These are phyloP conservation scores for Aegilops speltoides DNA, from an alignment of 176 grass and related monocot species.

Conservation along the genomic window DNA sequence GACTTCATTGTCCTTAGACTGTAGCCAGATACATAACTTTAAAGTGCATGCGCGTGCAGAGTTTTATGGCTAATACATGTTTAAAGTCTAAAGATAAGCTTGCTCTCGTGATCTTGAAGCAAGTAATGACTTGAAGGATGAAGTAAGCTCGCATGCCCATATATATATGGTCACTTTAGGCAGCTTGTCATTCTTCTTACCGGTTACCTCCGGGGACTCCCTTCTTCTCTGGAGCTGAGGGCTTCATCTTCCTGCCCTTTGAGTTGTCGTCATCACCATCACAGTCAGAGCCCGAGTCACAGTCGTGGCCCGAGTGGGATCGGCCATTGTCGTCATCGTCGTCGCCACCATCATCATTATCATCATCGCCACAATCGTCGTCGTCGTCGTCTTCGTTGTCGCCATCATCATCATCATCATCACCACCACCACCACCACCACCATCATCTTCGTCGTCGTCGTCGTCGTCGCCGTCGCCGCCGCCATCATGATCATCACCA, in stretches of 20 bases:
- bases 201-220: neutral
- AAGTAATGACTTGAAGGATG: neutral
- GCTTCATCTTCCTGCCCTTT: neutral
- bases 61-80: no score
- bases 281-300: neutral
- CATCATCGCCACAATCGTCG: accelerated
- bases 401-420: no score
- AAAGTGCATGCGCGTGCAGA: no score
- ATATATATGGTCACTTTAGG: neutral
- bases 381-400: no score
- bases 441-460: neutral
- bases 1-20: no score
- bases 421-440: no score
- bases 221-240: neutral
- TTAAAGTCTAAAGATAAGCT: neutral
- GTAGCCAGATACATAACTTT: no score
- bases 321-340: neutral
- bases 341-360: neutral
- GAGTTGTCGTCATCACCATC: neutral
- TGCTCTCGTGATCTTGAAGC: neutral
- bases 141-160: neutral
- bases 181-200: neutral
- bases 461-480: neutral
- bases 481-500: no score
- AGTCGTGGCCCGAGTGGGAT: neutral